Conservation (phyloP, 2,329 filamentous ascomycete species). For the Kalmusia sp. region DNA sequence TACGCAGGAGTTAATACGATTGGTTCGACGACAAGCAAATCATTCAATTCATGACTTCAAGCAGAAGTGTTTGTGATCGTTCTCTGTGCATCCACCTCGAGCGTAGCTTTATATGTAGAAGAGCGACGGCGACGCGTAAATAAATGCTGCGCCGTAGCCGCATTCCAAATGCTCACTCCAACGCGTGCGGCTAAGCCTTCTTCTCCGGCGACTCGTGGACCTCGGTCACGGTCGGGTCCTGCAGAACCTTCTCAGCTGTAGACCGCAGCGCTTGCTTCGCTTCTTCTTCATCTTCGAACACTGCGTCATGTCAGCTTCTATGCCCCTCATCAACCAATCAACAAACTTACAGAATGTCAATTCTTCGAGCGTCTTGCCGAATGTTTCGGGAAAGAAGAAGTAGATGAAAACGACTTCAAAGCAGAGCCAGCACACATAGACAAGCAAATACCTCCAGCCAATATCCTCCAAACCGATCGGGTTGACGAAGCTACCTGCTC, state of each 20-base stretch:
- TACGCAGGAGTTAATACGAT: not conserved
- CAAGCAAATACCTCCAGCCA: conserved; percentile 68
- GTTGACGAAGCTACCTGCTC: conserved; percentile 63
- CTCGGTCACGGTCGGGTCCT: conserved; percentile 26
- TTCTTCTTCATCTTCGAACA: conserved; percentile 39
- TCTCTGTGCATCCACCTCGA: too few relatives aligned
- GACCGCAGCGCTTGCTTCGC: conserved; percentile 27
- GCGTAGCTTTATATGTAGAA: not conserved
- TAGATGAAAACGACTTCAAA: conserved; percentile 46
- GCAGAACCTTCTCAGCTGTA: conserved; percentile 30
- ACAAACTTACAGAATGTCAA: conserved; percentile 34
- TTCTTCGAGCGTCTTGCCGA: conserved; percentile 43
- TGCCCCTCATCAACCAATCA: not conserved
- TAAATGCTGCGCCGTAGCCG: not conserved
- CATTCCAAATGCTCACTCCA: not conserved
- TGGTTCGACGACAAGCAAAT: too few relatives aligned
- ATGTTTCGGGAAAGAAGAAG: conserved; percentile 44
- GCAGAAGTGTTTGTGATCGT: not conserved
- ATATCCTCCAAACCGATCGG: conserved; percentile 67
- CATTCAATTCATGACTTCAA: too few relatives aligned
- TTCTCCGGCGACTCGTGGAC: conserved; percentile 34
- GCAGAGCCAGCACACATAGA: conserved; percentile 56
- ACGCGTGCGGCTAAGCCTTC: conserved; percentile 19
- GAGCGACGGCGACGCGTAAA: not conserved
- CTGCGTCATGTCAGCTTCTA: conserved; percentile 14